Percentiles rank a stretch among this genome's conserved stretches.
Evolutionary conservation across 108 stramenopile genomes (phyloP).

Genomic region (Fragilaria radians): DNA sequence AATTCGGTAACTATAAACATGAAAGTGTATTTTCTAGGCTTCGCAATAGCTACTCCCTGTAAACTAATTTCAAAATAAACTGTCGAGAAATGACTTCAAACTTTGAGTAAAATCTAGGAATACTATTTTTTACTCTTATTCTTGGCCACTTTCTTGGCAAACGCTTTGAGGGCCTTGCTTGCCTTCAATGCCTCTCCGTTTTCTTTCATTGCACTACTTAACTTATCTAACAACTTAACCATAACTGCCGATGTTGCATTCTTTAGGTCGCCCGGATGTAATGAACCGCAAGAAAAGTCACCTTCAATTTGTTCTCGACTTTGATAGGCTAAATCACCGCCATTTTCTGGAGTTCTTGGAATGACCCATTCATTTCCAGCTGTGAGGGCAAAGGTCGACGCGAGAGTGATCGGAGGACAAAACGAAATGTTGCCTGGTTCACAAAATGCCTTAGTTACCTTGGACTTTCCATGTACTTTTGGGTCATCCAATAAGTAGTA

Average conservation of each 20-base stretch:
- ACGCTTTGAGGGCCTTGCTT: conserved; percentile 72
- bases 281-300: conserved; percentile 73
- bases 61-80: too few relatives aligned
- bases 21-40: too few relatives aligned
- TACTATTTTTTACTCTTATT: conserved; percentile 63
- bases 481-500: conserved; percentile 83
- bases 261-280: conserved; percentile 97
- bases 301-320: conserved; percentile 59
- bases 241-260: conserved; percentile 63
- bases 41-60: too few relatives aligned
- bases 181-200: conserved; percentile 81
- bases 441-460: conserved; percentile 99
- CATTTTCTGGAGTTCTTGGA: conserved; percentile 70
- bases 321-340: conserved; percentile 80
- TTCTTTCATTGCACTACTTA: conserved; percentile 75
- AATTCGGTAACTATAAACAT: too few relatives aligned
- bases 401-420: conserved; percentile 79
- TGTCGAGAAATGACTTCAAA: too few relatives aligned
- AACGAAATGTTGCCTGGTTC: conserved; percentile 88
- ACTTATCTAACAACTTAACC: conserved; percentile 79
- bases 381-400: conserved; percentile 48
- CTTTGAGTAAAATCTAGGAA: too few relatives aligned
- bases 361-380: conserved; percentile 45
- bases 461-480: conserved; percentile 89
- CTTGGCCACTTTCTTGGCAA: conserved; percentile 78